phyloP scores from a whole-genome alignment of 176 grass and related monocot genomes.

The bread wheat (Triticum aestivum) region DNA sequence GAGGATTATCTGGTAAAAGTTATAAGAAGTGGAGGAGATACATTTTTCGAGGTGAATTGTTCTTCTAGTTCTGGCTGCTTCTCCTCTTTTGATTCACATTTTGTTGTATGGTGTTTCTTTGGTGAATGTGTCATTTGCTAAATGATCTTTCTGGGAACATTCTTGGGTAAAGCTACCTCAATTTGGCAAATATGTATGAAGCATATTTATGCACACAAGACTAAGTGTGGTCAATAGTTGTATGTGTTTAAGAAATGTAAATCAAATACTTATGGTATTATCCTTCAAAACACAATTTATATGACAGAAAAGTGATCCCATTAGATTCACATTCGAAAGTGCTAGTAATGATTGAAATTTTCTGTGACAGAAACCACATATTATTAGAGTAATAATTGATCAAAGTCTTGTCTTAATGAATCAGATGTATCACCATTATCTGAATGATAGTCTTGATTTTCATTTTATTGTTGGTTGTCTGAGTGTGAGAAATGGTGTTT shows the following conservation, averaged over 20 bases:
- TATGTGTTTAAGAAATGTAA: constrained; percentile 24
- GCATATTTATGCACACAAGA: background rate
- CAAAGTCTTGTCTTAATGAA: background rate
- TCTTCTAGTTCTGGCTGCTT: constrained; percentile 1
- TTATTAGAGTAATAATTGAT: background rate
- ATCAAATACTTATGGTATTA: constrained; percentile 1
- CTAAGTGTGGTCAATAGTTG: background rate
- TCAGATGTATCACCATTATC: background rate
- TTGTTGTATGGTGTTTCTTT: background rate
- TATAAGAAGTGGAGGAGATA: constrained; percentile 51
- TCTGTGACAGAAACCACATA: background rate
- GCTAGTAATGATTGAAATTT: background rate
- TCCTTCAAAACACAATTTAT: background rate
- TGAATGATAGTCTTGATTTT: background rate
- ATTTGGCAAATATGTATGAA: background rate
- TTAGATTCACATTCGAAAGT: background rate
- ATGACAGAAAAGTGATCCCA: background rate
- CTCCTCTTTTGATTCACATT: constrained; percentile 12
- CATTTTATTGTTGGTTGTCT: background rate
- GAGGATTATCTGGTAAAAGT: constrained; percentile 80
- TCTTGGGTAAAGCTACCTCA: background rate
- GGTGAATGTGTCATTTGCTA: background rate
- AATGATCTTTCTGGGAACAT: background rate
- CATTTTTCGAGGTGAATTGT: constrained; percentile 72
- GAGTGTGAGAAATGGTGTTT: background rate